Base-by-base conservation (phyloP, 441 rosid species). In the Aleurites moluccanus region DNA sequence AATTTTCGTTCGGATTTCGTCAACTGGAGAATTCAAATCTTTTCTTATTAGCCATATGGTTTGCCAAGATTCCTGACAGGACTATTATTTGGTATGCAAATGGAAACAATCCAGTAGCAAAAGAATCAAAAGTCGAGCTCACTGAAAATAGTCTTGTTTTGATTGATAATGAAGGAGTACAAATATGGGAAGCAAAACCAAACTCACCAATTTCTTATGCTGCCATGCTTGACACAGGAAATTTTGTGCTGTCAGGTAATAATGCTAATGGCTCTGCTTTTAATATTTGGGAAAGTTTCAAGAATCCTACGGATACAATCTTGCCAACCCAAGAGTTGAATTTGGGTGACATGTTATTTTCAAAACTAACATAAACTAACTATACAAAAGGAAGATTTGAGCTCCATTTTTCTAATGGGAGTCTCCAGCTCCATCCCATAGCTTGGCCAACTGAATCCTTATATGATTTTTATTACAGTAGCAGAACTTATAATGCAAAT, bases 21-120 rank as follows among this genome's bases (percentile, higher is more conserved):
- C 40, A 71, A 23, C 72, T 57, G 28, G 1, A 9, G 11, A 59
- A 23, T 28, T 28, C 75, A 21, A 33, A 47, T 66, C 59, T 57
- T 1, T 77, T 55, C 72, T 66, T 77, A 49, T 67, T 77, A 44
- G 60, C 75, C 67, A 65, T 77, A 44, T 71, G 75, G 75, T 77
- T 77, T 56, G 10, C 45, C 60, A 56, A 64, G 11, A 77, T 71
- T 64, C 70, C 75, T 64, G 50, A 30, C 4, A 56, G 40, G 42
- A 77, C 79, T 15, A 45, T 77, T 0, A 11, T 70, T n/a, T 70
- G 79, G 79, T 4, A 52, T 62, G 75, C 74, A 27, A 70, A 62
- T 20, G 64, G 64, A n/a, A 13, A 63, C 30, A 52, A 76, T 3
- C 74, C 70, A 0, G 64, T 27, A 2, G 64, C 64, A 10, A 14